These are phyloP conservation scores for Phytopythium vexans DNA, from an alignment of 352 stramenopile species.

Conservation along the genomic window DNA sequence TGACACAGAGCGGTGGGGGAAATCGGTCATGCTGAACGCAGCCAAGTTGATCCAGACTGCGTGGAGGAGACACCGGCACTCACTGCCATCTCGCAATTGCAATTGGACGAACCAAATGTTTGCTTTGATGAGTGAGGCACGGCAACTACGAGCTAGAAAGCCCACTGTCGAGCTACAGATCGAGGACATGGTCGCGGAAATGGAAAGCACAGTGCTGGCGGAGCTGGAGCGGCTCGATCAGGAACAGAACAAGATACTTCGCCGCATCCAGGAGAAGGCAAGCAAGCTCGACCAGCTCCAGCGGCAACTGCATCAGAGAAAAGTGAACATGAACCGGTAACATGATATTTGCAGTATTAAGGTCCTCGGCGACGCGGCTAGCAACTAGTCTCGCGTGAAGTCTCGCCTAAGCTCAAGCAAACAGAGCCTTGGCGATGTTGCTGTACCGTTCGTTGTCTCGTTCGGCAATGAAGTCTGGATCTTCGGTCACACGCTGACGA, in stretches of 20 bases:
- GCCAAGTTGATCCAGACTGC: constrained; percentile 41
- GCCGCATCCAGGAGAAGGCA: constrained; percentile 43
- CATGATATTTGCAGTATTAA: too few species aligned
- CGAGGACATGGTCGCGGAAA: constrained; percentile 46
- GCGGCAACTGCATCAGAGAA: constrained; percentile 8
- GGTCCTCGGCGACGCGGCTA: too few species aligned
- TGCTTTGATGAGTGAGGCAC: constrained; percentile 18
- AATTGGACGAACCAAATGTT: constrained; percentile 18
- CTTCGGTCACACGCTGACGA: constrained; percentile 40
- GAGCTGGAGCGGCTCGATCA: constrained; percentile 34
- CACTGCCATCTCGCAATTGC: too few species aligned
- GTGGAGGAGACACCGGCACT: constrained; percentile 23
- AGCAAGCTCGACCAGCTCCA: constrained; percentile 8
- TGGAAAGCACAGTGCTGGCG: constrained; percentile 29
- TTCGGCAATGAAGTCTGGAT: constrained; percentile 50
- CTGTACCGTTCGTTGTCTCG: constrained; percentile 42
- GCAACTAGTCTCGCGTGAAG: too few species aligned
- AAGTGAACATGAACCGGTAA: background rate
- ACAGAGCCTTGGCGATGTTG: constrained; percentile 55
- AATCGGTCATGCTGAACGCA: constrained; percentile 35
- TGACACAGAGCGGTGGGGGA: constrained; percentile 56
- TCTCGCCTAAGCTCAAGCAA: constrained; percentile 29
- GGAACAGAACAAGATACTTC: constrained; percentile 28
- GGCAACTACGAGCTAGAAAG: constrained; percentile 24
- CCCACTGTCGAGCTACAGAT: constrained; percentile 30